A percentile compares a stretch with the other conserved stretches of the same genome.
phyloP scores from a whole-genome alignment of 2,329 filamentous ascomycete species.

The Hymenoscyphus albidus region DNA sequence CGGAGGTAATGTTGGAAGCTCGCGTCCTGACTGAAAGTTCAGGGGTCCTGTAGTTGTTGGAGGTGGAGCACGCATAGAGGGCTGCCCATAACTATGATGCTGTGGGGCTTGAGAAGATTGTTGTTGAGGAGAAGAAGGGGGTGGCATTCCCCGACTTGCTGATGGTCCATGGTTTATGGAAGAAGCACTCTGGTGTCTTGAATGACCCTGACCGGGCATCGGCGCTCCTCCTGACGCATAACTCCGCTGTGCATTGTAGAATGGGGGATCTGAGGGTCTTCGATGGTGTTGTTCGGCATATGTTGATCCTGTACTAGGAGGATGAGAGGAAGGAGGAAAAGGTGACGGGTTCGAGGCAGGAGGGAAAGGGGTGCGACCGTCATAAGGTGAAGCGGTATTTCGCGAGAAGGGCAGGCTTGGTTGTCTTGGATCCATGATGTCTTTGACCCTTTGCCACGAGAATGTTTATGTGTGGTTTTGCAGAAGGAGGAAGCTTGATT shows the following conservation, averaged over 20 bases:
- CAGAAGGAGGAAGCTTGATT: neutral
- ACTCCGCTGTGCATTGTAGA: conserved; percentile 29
- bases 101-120: conserved; percentile 33
- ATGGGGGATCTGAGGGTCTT: conserved; percentile 35
- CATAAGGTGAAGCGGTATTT: conserved; percentile 34
- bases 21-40: conserved; percentile 47
- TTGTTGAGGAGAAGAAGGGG: conserved; percentile 47
- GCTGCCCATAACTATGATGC: conserved; percentile 36
- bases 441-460: neutral
- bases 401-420: conserved; percentile 33
- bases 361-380: conserved; percentile 30
- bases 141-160: conserved; percentile 41
- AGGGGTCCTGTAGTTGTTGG: conserved; percentile 38
- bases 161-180: conserved; percentile 34
- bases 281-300: conserved; percentile 35
- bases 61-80: conserved; percentile 40
- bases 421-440: conserved; percentile 34
- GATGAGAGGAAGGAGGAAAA: conserved; percentile 33
- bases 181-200: conserved; percentile 34
- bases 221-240: conserved; percentile 32
- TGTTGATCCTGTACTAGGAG: conserved; percentile 27
- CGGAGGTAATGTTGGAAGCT: conserved; percentile 49
- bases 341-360: conserved; percentile 28
- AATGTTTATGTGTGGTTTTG: neutral
- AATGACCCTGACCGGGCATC: conserved; percentile 27